Evolutionary conservation across 306 rosid species (phyloP).

Genomic region (Lupinus albus): DNA sequence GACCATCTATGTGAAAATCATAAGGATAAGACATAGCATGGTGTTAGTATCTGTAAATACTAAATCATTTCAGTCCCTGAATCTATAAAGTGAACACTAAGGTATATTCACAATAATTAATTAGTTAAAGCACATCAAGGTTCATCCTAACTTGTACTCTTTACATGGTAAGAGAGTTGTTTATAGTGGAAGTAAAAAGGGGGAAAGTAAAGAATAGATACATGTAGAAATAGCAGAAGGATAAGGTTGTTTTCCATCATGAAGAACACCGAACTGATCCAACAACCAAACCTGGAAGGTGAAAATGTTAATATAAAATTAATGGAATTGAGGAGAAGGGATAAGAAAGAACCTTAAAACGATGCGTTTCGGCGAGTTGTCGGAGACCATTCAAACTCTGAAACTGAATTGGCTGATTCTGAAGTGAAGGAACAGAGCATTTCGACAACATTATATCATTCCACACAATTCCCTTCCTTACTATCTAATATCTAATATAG

Average conservation of each 20-base stretch:
- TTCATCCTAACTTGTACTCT: too few relatives aligned
- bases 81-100: too few relatives aligned
- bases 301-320: conserved; percentile 1
- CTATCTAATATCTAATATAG: too few relatives aligned
- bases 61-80: too few relatives aligned
- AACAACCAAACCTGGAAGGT: conserved; percentile 79
- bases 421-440: conserved; percentile 53
- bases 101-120: too few relatives aligned
- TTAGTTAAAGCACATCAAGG: too few relatives aligned
- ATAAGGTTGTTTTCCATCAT: conserved; percentile 93
- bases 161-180: too few relatives aligned
- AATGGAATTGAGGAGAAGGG: neutral
- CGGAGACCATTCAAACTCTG: conserved; percentile 70
- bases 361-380: conserved; percentile 67
- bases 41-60: too few relatives aligned
- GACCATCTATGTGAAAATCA: too few relatives aligned
- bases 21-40: too few relatives aligned
- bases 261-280: conserved; percentile 96
- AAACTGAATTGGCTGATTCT: conserved; percentile 50
- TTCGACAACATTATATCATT: conserved; percentile 47
- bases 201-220: conserved; percentile 33
- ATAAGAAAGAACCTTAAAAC: conserved; percentile 66
- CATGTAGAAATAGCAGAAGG: conserved; percentile 80
- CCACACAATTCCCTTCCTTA: neutral
- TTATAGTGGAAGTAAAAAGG: too few relatives aligned